Conservation (phyloP, 164 flowering plant species). For the Sextonia rubra region DNA sequence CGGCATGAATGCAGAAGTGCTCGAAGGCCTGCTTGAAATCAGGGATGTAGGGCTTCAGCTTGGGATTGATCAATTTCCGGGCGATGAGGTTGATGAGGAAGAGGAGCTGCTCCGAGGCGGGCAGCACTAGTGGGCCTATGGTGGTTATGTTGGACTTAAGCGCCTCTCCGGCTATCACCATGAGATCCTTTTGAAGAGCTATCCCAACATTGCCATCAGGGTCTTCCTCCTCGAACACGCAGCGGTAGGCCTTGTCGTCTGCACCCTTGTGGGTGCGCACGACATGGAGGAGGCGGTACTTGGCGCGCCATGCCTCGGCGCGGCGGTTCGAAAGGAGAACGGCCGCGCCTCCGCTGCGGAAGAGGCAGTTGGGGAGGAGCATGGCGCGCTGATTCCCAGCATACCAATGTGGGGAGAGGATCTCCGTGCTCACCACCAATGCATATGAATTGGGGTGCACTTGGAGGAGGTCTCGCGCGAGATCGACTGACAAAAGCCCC, state of each 20-base stretch:
- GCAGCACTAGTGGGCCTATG: slow-evolving; percentile 42
- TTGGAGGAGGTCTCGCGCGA: slow-evolving; percentile 37
- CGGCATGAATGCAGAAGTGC: slow-evolving; percentile 43
- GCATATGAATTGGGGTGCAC: slow-evolving; percentile 36
- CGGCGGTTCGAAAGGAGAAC: slow-evolving; percentile 36
- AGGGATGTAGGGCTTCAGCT: slow-evolving; percentile 37
- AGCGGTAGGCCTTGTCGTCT: slow-evolving; percentile 31
- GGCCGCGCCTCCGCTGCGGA: slow-evolving; percentile 40
- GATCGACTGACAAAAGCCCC: slow-evolving; percentile 38
- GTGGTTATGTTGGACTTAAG: slow-evolving; percentile 40
- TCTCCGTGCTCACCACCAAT: slow-evolving; percentile 46
- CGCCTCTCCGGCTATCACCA: slow-evolving; percentile 41
- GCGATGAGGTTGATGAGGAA: slow-evolving; percentile 28
- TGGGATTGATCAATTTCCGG: slow-evolving; percentile 26
- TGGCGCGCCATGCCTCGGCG: slow-evolving; percentile 23
- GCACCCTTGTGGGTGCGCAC: slow-evolving; percentile 41
- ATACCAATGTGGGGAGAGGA: slow-evolving; percentile 40
- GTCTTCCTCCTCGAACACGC: slow-evolving; percentile 41
- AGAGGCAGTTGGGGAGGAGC: slow-evolving; percentile 44
- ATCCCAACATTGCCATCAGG: slow-evolving; percentile 34
- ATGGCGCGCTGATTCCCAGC: slow-evolving; percentile 40
- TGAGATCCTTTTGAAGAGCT: slow-evolving; percentile 35
- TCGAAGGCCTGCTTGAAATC: slow-evolving; percentile 42
- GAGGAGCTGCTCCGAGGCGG: slow-evolving; percentile 37
- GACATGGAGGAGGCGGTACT: slow-evolving; percentile 35